A percentile compares a stretch with the other conserved stretches of the same genome.
These are phyloP conservation scores for Lunularia cruciata DNA, from an alignment of 225 moss, liverwort and hornwort species.

Conservation along the genomic window DNA sequence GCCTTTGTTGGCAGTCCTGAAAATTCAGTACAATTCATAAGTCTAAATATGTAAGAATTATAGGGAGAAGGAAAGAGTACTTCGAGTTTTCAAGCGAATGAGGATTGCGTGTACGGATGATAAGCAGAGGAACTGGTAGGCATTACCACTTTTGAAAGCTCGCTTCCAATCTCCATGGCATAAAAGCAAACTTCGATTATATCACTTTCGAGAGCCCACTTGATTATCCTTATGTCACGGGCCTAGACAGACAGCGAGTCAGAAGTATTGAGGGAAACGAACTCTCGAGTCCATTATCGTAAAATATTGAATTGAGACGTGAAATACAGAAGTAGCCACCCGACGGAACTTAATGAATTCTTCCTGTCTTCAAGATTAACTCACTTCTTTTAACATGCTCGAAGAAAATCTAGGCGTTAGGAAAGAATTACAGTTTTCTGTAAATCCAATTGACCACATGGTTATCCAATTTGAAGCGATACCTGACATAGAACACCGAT, in stretches of 20 bases:
- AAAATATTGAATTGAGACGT: background rate
- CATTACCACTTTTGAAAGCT: slow-evolving; percentile 89
- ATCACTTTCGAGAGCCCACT: slow-evolving; percentile 74
- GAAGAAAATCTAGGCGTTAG: no score
- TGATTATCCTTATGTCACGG: slow-evolving; percentile 56
- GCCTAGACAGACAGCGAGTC: slow-evolving; percentile 35
- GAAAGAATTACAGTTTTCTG: no score
- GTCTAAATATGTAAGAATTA: no score
- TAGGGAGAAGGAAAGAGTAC: background rate
- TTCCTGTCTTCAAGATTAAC: no score
- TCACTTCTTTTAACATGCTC: no score
- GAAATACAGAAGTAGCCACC: background rate
- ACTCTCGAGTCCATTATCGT: no score
- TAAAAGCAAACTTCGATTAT: slow-evolving; percentile 65
- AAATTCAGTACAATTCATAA: no score
- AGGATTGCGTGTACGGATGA: background rate
- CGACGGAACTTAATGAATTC: no score
- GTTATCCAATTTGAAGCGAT: background rate
- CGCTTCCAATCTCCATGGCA: slow-evolving; percentile 77
- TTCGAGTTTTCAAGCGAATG: background rate
- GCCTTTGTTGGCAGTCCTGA: no score
- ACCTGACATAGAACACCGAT: slow-evolving; percentile 90
- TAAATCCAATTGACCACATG: no score
- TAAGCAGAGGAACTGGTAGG: background rate
- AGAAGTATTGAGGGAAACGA: background rate